Conservation (phyloP, 768 basidiomycete genomes). For the Boletus rubescentipes region DNA sequence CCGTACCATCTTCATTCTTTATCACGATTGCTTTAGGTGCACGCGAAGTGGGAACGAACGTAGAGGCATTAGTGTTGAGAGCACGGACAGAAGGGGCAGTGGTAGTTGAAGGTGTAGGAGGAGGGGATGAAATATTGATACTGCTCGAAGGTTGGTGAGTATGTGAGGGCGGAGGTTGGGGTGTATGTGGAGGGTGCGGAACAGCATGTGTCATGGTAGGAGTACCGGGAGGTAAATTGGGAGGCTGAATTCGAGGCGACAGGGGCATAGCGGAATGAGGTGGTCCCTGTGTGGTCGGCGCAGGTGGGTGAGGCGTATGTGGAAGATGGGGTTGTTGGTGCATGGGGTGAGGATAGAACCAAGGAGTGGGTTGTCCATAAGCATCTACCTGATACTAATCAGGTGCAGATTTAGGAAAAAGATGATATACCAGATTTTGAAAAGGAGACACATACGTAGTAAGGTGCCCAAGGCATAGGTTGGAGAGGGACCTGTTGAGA, state of each 20-base stretch:
- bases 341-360: constrained; percentile 39
- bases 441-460: constrained; percentile 53
- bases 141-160: constrained; percentile 46
- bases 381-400: constrained; percentile 46
- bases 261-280: constrained; percentile 56
- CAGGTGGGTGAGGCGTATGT: constrained; percentile 41
- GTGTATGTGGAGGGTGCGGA: constrained; percentile 44
- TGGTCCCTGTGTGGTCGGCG: constrained; percentile 38
- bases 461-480: constrained; percentile 42
- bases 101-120: constrained; percentile 63
- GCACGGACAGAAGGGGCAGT: constrained; percentile 39
- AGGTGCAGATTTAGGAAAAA: constrained; percentile 4
- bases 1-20: constrained; percentile 63
- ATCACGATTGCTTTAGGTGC: constrained; percentile 49
- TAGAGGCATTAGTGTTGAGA: constrained; percentile 60
- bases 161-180: constrained; percentile 45
- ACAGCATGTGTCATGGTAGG: constrained; percentile 65
- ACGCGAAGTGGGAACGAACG: constrained; percentile 61
- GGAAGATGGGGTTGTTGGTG: constrained; percentile 46
- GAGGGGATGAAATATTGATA: constrained; percentile 53
- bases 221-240: constrained; percentile 59
- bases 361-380: constrained; percentile 42
- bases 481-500: constrained; percentile 42
- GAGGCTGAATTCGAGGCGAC: constrained; percentile 65
- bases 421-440: background rate